These are phyloP conservation scores for Phellopilus nigrolimitatus DNA, from an alignment of 1,284 basidiomycete genomes.

Conservation along the genomic window DNA sequence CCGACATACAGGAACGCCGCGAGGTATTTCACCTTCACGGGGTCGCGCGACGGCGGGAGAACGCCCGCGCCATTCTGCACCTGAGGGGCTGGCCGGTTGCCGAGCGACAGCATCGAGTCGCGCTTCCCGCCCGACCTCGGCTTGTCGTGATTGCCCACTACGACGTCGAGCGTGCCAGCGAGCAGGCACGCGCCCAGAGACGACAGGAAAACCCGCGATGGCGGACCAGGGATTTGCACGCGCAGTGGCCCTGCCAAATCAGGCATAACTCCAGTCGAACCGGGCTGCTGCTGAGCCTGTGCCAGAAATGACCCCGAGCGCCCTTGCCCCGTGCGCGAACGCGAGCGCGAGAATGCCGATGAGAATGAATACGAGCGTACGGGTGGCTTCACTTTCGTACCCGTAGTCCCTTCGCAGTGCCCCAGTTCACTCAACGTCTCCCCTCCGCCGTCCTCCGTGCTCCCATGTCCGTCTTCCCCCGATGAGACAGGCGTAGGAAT, in stretches of 20 bases:
- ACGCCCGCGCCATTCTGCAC: slow-evolving; percentile 33
- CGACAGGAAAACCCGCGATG: slow-evolving; percentile 47
- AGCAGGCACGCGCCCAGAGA: slow-evolving; percentile 72
- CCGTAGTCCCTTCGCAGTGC: background rate
- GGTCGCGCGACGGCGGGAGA: slow-evolving; percentile 29
- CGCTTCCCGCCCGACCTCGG: slow-evolving; percentile 5
- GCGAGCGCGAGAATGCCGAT: slow-evolving; percentile 13
- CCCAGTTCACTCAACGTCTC: slow-evolving; percentile 14
- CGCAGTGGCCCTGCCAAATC: slow-evolving; percentile 29
- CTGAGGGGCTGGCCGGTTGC: slow-evolving; percentile 36
- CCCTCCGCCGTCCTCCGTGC: slow-evolving; percentile 1
- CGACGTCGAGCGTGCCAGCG: slow-evolving; percentile 79
- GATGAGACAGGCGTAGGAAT: too few relatives aligned
- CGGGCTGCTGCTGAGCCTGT: background rate
- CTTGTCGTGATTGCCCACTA: slow-evolving; percentile 28
- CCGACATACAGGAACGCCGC: slow-evolving; percentile 86
- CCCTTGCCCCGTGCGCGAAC: slow-evolving; percentile 1
- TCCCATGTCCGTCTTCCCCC: slow-evolving; percentile 6
- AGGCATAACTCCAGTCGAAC: slow-evolving; percentile 18
- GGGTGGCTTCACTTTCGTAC: slow-evolving; percentile 2
- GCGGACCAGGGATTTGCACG: slow-evolving; percentile 12
- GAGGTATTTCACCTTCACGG: slow-evolving; percentile 77
- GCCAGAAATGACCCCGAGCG: slow-evolving; percentile 12
- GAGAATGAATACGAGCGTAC: slow-evolving; percentile 16
- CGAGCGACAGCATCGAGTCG: slow-evolving; percentile 10